phyloP scores from a whole-genome alignment of 2,329 filamentous ascomycete species.

The Microcera coccophila region DNA sequence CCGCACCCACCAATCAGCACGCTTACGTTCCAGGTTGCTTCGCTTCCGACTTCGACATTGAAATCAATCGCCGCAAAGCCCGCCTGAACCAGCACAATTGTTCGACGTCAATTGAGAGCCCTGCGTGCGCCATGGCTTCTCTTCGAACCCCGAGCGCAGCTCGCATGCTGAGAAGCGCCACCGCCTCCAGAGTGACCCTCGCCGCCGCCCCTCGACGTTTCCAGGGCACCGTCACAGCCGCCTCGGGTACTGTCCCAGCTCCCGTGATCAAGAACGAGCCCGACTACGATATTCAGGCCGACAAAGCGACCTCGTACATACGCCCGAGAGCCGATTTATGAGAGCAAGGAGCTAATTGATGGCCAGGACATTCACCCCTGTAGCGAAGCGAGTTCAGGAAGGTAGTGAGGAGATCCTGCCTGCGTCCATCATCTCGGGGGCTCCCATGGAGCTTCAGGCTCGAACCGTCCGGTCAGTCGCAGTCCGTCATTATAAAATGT shows the following conservation, averaged over 20 bases:
- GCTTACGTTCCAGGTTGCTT: constrained; percentile 24
- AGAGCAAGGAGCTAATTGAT: constrained; percentile 15
- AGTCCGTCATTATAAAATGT: background rate
- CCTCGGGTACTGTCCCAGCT: constrained; percentile 37
- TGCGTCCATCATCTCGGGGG: constrained; percentile 84
- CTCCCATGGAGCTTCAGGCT: constrained; percentile 88
- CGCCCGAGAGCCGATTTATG: constrained; percentile 1
- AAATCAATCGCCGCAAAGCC: constrained; percentile 20
- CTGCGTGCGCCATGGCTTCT: constrained; percentile 56
- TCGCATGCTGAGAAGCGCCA: constrained; percentile 48
- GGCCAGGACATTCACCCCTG: constrained; percentile 77
- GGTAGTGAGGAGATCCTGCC: constrained; percentile 80
- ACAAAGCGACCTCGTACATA: constrained; percentile 83
- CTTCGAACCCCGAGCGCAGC: constrained; percentile 55
- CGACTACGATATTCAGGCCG: constrained; percentile 74
- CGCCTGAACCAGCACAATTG: constrained; percentile 20
- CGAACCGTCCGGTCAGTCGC: constrained; percentile 78
- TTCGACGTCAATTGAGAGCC: constrained; percentile 24
- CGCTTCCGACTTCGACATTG: constrained; percentile 28
- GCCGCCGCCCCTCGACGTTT: constrained; percentile 50
- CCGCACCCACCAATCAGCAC: constrained; percentile 42
- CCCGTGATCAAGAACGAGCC: constrained; percentile 60
- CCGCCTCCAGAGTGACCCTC: constrained; percentile 35
- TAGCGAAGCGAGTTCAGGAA: constrained; percentile 85
- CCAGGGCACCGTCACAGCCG: constrained; percentile 48